Evolutionary conservation across 2,329 filamentous ascomycete species (phyloP).

Genomic region (Paracoccidioides brasiliensis): DNA sequence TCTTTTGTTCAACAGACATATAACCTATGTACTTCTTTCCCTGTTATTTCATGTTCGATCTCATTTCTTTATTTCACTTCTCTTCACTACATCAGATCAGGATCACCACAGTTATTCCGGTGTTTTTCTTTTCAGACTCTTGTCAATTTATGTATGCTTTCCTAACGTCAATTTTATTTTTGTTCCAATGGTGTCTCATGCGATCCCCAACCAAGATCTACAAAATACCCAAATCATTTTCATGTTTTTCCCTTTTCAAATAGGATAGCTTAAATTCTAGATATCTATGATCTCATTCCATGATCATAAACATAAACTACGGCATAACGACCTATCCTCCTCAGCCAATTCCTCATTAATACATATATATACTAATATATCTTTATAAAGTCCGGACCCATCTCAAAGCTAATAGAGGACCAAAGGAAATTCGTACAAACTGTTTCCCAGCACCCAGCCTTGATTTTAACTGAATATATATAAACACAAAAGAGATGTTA

Average conservation of each 20-base stretch:
- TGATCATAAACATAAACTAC: neutral
- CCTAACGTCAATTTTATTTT: neutral
- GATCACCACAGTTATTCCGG: neutral
- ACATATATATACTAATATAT: neutral
- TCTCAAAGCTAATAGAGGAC: neutral
- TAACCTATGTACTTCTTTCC: constrained; percentile 10
- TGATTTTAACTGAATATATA: neutral
- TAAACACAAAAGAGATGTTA: neutral
- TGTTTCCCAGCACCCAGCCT: neutral
- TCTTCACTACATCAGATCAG: neutral
- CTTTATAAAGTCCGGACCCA: neutral
- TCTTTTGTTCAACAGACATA: neutral
- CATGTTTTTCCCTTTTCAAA: too few relatives aligned
- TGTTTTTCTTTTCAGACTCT: neutral
- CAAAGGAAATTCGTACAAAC: neutral
- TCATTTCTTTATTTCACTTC: neutral
- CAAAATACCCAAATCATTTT: neutral
- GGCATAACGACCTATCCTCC: too few relatives aligned
- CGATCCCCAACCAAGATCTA: too few relatives aligned
- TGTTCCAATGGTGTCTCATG: neutral
- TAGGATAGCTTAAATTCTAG: neutral
- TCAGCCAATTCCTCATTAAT: too few relatives aligned
- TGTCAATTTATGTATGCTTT: neutral
- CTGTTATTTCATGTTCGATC: neutral
- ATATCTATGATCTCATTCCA: neutral